A percentile compares a stretch with the other conserved stretches of the same genome.
phyloP scores from a whole-genome alignment of 1,284 basidiomycete genomes.

The Athelia sp. region DNA sequence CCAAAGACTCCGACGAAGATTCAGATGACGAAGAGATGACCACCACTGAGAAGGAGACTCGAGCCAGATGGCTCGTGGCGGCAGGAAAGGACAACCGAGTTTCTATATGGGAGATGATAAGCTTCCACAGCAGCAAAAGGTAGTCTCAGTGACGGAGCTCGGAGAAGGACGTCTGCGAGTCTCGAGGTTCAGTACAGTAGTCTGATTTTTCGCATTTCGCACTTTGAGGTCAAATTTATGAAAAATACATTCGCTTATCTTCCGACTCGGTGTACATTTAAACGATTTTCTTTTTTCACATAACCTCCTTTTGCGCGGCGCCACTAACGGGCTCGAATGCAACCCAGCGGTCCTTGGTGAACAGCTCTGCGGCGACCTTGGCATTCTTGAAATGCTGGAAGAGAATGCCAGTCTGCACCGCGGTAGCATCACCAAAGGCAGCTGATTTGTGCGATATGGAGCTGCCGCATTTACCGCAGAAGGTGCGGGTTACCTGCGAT shows the following conservation, averaged over 20 bases:
- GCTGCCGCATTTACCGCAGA: constrained; percentile 28
- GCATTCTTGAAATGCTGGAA: constrained; percentile 18
- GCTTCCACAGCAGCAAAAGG: constrained; percentile 40
- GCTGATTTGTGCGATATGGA: constrained; percentile 25
- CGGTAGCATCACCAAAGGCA: constrained; percentile 26
- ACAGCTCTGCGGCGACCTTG: constrained; percentile 24
- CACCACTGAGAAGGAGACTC: constrained; percentile 43
- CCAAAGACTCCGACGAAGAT: constrained; percentile 25
- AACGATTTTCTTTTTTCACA: constrained; percentile 5
- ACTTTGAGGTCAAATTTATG: too few relatives aligned
- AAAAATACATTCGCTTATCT: too few relatives aligned
- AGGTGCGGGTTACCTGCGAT: constrained; percentile 25
- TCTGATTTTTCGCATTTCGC: too few relatives aligned
- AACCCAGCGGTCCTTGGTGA: constrained; percentile 28
- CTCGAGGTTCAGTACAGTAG: too few relatives aligned
- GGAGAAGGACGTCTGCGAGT: too few relatives aligned
- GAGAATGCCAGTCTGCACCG: constrained; percentile 31
- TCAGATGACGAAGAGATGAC: constrained; percentile 49
- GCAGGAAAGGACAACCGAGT: constrained; percentile 74
- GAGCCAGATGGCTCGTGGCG: constrained; percentile 64
- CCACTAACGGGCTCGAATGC: constrained; percentile 17
- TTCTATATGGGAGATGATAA: constrained; percentile 75
- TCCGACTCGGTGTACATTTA: too few relatives aligned
- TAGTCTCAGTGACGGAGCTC: too few relatives aligned
- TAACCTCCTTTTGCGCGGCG: constrained; percentile 22